Percentiles rank a stretch among this genome's conserved stretches.
Evolutionary conservation across 2,329 filamentous ascomycete genomes (phyloP).

Genomic region (Torrubiella hemipterigena): DNA sequence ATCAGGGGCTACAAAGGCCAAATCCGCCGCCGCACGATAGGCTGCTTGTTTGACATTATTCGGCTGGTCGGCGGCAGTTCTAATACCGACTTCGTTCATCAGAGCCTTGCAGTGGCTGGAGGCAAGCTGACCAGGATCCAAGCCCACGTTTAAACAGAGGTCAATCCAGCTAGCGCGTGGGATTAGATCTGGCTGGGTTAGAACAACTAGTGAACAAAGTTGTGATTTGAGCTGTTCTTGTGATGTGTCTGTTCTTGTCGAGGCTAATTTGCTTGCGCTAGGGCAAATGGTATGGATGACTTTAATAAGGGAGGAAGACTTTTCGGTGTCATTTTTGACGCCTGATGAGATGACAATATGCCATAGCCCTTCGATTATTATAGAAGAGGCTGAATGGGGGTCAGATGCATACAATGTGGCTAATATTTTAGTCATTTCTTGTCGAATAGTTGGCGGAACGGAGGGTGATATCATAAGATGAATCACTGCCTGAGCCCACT

Average conservation of each 20-base stretch:
- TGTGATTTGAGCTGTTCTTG: slow-evolving; percentile 49
- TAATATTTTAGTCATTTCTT: slow-evolving; percentile 49
- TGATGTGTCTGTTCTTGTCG: slow-evolving; percentile 28
- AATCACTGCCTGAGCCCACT: slow-evolving; percentile 81
- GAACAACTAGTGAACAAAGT: slow-evolving; percentile 63
- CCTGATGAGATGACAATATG: slow-evolving; percentile 60
- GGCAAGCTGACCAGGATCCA: slow-evolving; percentile 74
- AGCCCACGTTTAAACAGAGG: slow-evolving; percentile 62
- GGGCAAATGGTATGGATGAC: slow-evolving; percentile 53
- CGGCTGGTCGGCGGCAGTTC: slow-evolving; percentile 32
- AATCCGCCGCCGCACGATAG: slow-evolving; percentile 74
- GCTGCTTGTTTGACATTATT: slow-evolving; percentile 53
- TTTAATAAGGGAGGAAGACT: slow-evolving; percentile 52
- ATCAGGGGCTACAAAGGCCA: slow-evolving; percentile 88
- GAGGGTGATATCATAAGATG: slow-evolving; percentile 57
- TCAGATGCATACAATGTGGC: slow-evolving; percentile 51
- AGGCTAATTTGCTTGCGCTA: slow-evolving; percentile 34
- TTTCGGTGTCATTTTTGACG: slow-evolving; percentile 65
- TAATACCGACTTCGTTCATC: slow-evolving; percentile 51
- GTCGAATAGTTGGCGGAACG: slow-evolving; percentile 50
- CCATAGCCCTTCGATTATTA: slow-evolving; percentile 67
- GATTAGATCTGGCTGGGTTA: slow-evolving; percentile 68
- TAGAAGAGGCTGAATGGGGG: slow-evolving; percentile 44
- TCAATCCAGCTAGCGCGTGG: slow-evolving; percentile 81
- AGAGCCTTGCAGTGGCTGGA: slow-evolving; percentile 50